Evolutionary conservation across 208 protist genomes (phyloP), one percentile per base, ranked within the genome.

Genomic region (Trypanosoma avium): DNA sequence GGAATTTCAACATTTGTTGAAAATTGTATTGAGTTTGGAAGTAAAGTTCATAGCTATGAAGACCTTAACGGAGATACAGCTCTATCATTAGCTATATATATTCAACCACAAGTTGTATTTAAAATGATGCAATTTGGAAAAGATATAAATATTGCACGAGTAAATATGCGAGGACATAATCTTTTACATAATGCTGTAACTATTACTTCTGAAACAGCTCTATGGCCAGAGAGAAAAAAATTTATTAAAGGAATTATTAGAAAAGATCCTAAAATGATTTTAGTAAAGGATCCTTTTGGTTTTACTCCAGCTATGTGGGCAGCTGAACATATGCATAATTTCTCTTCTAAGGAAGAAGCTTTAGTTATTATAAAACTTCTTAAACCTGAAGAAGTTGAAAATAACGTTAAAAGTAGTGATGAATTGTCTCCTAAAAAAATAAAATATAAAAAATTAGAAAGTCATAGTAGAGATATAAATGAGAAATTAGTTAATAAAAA

Each of bases 11-110:
- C 35, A 22, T 61, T 80, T 52, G 59, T 75, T 8, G 45, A 71
- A n/a, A 60, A 17, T 19, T 81, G 75, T 21, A 46, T 84, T 35
- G 46, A 54, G 30, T 70, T 61, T 57, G 79, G 79, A 17, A 70
- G 49, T 22, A 50, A 64, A 3, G 62, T 71, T n/a, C 79, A 84
- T 52, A 55, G 30, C 10, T 56, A 77, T 40, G 70, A 77, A 45
- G 74, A 78, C 38, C 33, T 75, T 3, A 68, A 80, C 29, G 79
- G 79, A 13, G 70, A 78, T 19, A 84, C 79, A 2, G 68, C 79
- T 13, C 61, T 81, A 4, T 75, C 62, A 21, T 54, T 84, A 29
- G 79, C 74, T 2, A 62, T 84, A 61, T 64, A 52, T 13, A 54
- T 53, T 15, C 45, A 54, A 30, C 63, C 63, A 21, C 43, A 61